Conservation (phyloP, 139 green algal genomes). For the Zygnema circumcarinatum region DNA sequence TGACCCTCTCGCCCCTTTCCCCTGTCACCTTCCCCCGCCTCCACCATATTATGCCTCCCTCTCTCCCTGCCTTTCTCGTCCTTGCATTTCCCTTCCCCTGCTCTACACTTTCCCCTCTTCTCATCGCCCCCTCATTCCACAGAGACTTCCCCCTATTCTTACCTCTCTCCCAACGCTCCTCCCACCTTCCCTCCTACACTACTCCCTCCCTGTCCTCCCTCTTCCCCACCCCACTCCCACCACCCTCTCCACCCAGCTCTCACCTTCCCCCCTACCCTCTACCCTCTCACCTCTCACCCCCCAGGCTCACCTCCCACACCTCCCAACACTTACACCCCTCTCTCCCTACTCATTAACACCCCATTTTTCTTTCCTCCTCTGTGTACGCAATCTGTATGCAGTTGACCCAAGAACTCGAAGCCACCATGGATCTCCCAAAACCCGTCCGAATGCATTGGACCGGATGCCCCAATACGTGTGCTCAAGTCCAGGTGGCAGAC, state of each 20-base stretch:
- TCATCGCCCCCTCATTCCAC: neutral
- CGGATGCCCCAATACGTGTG: slow-evolving; percentile 97
- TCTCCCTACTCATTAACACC: too few relatives aligned
- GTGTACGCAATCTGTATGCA: slow-evolving; percentile 51
- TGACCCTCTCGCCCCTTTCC: neutral
- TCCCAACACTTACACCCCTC: too few relatives aligned
- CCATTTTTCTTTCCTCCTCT: too few relatives aligned
- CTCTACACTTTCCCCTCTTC: neutral
- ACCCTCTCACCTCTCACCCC: too few relatives aligned
- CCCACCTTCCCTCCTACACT: neutral
- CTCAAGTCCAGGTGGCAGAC: slow-evolving; percentile 88
- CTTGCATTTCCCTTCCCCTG: neutral
- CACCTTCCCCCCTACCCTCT: too few relatives aligned
- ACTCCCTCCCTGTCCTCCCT: too few relatives aligned
- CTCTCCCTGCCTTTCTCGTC: neutral
- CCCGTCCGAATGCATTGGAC: slow-evolving; percentile 96
- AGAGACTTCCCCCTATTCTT: neutral
- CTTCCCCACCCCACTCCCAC: too few relatives aligned
- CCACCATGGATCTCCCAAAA: slow-evolving; percentile 79
- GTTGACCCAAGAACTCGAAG: slow-evolving; percentile 83
- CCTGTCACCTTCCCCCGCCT: neutral
- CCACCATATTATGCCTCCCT: neutral
- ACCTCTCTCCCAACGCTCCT: neutral
- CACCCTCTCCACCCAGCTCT: too few relatives aligned
- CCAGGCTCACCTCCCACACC: too few relatives aligned